Evolutionary conservation across 2,329 filamentous ascomycete genomes (phyloP).

Genomic region (Alternaria alternata): DNA sequence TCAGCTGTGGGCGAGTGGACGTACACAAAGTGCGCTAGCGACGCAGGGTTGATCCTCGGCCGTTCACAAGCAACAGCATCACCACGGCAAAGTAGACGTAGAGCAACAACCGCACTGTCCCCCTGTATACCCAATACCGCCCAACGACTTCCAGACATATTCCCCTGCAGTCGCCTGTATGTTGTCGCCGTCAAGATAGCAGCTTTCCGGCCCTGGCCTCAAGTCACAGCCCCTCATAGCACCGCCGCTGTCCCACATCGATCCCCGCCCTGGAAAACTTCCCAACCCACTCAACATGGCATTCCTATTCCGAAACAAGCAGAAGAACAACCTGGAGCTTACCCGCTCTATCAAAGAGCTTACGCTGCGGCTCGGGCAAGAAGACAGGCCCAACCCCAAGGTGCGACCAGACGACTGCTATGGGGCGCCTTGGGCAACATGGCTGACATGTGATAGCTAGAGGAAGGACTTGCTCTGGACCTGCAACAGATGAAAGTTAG

Average conservation of each 20-base stretch:
- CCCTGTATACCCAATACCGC: conserved; percentile 20
- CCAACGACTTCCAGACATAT: conserved; percentile 14
- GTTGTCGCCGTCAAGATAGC: conserved; percentile 43
- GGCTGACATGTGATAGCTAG: conserved; percentile 63
- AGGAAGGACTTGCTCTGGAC: conserved; percentile 86
- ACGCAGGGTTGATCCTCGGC: conserved; percentile 25
- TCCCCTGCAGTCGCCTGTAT: conserved; percentile 35
- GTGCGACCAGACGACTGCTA: conserved; percentile 47
- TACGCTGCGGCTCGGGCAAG: conserved; percentile 62
- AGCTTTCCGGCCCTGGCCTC: conserved; percentile 40
- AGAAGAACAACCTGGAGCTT: conserved; percentile 69
- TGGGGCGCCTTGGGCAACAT: conserved; percentile 6
- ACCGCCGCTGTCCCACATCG: conserved; percentile 26
- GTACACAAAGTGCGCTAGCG: conserved; percentile 16
- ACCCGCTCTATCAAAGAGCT: conserved; percentile 70
- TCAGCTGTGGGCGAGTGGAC: conserved; percentile 17
- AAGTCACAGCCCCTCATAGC: conserved; percentile 34
- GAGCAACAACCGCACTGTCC: conserved; percentile 34
- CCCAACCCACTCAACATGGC: conserved; percentile 62
- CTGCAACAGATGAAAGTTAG: conserved; percentile 91
- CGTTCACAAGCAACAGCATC: conserved; percentile 28
- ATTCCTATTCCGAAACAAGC: conserved; percentile 72
- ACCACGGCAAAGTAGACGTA: conserved; percentile 23
- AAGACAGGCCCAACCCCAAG: conserved; percentile 66
- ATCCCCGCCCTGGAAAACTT: conserved; percentile 20